Conservation (phyloP, 176 grass and related monocot genomes). For the Zizania latifolia region DNA sequence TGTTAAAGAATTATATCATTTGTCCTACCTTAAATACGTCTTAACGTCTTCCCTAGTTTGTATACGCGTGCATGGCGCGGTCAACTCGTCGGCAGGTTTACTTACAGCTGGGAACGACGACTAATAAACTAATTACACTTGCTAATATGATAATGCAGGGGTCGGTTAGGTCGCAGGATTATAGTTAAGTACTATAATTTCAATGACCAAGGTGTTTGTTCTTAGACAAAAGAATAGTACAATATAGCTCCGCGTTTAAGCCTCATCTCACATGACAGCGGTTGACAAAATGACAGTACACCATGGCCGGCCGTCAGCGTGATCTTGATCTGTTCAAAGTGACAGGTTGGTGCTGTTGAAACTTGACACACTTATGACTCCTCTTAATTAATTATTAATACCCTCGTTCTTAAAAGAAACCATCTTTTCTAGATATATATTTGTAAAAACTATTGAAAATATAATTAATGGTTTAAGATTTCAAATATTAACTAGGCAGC, state of each 20-base stretch:
- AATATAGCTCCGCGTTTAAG: not conserved
- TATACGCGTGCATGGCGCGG: not conserved
- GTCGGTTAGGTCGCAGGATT: not conserved
- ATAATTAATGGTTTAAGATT: too few relatives aligned
- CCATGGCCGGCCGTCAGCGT: not conserved
- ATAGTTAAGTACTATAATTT: not conserved
- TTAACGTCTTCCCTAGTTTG: not conserved
- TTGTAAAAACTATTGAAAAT: too few relatives aligned
- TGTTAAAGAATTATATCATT: too few relatives aligned
- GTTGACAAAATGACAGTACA: not conserved
- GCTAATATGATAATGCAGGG: not conserved
- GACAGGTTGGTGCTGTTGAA: slow-evolving; percentile 4
- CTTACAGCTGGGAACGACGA: not conserved
- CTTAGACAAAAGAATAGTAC: not conserved
- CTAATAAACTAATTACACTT: slow-evolving; percentile 7
- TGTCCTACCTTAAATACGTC: too few relatives aligned
- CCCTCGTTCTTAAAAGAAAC: too few relatives aligned
- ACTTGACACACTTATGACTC: not conserved
- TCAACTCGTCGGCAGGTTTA: slow-evolving; percentile 19
- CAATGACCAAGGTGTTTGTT: not conserved
- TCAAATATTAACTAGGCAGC: too few relatives aligned
- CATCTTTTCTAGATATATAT: too few relatives aligned
- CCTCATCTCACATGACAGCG: not conserved
- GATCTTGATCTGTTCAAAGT: not conserved
- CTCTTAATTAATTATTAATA: too few relatives aligned